phyloP scores from a whole-genome alignment of 108 stramenopile genomes.

The Asterionellopsis glacialis region DNA sequence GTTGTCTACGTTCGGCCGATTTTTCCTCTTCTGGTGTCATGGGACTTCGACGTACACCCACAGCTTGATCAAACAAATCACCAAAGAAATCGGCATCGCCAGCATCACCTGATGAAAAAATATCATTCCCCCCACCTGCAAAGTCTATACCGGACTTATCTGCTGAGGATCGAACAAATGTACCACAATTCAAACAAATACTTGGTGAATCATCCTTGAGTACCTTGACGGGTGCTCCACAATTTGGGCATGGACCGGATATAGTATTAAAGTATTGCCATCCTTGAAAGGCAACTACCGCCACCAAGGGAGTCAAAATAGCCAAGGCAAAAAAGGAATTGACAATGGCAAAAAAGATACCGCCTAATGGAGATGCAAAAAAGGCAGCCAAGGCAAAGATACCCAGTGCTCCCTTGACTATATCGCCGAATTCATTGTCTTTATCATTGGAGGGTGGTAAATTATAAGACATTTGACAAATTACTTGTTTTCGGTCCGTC shows the following conservation, averaged over 20 bases:
- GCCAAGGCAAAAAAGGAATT: constrained; percentile 61
- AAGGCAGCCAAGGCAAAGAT: constrained; percentile 32
- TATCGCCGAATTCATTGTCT: constrained; percentile 14
- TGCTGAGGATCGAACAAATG: constrained; percentile 33
- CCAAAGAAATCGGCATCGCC: constrained; percentile 40
- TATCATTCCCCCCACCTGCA: constrained; percentile 20
- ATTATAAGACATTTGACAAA: no score
- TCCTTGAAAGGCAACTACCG: constrained; percentile 45
- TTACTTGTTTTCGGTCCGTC: no score
- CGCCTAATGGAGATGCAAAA: constrained; percentile 68
- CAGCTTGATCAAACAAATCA: constrained; percentile 11
- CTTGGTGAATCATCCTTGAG: constrained; percentile 39
- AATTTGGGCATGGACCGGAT: constrained; percentile 60
- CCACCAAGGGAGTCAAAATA: constrained; percentile 47
- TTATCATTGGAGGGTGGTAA: background rate
- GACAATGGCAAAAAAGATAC: constrained; percentile 60
- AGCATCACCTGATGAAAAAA: constrained; percentile 30
- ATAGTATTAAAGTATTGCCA: constrained; percentile 67
- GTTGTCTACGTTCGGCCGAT: constrained; percentile 28
- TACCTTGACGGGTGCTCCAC: constrained; percentile 49
- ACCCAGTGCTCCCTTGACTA: constrained; percentile 17
- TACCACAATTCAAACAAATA: constrained; percentile 68
- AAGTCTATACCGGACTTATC: constrained; percentile 30
- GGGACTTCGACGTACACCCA: constrained; percentile 2
- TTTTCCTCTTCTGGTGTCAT: constrained; percentile 14